Conservation (phyloP, 768 basidiomycete genomes). For the Harrya chromipes region DNA sequence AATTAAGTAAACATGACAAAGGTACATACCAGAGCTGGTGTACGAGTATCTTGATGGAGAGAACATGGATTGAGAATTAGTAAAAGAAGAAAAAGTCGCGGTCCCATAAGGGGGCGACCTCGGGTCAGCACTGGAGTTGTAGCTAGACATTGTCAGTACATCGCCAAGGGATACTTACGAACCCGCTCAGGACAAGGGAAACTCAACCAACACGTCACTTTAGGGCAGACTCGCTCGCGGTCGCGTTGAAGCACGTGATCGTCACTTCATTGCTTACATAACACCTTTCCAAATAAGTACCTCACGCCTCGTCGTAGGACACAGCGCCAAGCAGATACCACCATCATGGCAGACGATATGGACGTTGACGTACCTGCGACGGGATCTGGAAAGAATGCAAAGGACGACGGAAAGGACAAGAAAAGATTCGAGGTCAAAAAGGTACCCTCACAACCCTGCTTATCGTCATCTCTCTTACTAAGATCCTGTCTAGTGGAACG, state of each 20-base stretch:
- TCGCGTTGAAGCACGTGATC: constrained; percentile 39
- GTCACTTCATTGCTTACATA: constrained; percentile 13
- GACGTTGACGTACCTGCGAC: constrained; percentile 58
- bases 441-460: constrained; percentile 43
- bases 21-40: constrained; percentile 48
- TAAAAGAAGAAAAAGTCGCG: constrained; percentile 51
- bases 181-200: constrained; percentile 19
- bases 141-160: constrained; percentile 41
- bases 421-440: constrained; percentile 98
- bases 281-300: not conserved
- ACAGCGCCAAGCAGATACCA: not conserved
- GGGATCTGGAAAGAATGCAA: constrained; percentile 42
- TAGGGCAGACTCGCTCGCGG: constrained; percentile 40
- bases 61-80: constrained; percentile 50
- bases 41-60: constrained; percentile 62
- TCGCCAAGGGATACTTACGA: constrained; percentile 16
- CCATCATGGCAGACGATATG: constrained; percentile 58
- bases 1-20: not conserved
- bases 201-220: constrained; percentile 30
- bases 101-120: constrained; percentile 66
- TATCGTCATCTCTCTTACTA: not conserved
- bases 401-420: constrained; percentile 64
- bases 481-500: constrained; percentile 78
- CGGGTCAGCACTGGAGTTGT: constrained; percentile 39
- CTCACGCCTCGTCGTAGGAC: not conserved